phyloP scores from a whole-genome alignment of 345 rosid genomes.

The Eucalyptus erythrocorys region DNA sequence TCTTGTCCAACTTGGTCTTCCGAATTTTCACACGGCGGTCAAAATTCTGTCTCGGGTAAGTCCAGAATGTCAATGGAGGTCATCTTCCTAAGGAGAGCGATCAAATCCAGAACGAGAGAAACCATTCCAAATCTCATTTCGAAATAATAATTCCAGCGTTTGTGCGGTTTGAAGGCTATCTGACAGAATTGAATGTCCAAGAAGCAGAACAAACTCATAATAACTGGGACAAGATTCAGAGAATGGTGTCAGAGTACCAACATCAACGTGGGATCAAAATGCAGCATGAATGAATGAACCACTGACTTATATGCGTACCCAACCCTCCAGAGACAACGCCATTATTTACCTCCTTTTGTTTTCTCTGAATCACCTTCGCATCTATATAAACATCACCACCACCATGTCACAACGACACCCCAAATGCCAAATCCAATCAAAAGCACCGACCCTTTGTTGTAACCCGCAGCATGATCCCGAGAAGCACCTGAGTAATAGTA shows the following conservation, averaged over 20 bases:
- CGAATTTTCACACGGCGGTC: not conserved
- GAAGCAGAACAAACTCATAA: not conserved
- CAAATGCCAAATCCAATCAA: not conserved
- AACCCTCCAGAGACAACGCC: not conserved
- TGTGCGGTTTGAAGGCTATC: not conserved
- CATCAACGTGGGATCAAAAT: not conserved
- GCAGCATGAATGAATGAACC: not conserved
- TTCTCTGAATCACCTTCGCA: not conserved
- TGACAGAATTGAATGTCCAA: not conserved
- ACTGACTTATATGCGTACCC: not conserved
- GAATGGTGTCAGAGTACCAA: not conserved
- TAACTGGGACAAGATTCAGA: not conserved
- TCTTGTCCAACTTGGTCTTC: not conserved
- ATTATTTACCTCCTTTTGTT: not conserved
- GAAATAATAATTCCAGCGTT: not conserved
- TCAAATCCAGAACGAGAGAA: not conserved
- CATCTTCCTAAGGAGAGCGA: not conserved
- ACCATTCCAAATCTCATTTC: not conserved
- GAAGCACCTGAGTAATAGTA: not conserved
- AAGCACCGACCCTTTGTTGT: not conserved
- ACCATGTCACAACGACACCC: not conserved
- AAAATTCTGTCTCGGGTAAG: not conserved
- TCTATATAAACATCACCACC: not conserved
- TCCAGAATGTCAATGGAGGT: not conserved
- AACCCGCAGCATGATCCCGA: not conserved